phyloP scores from a whole-genome alignment of 805 yeast species.

The Yamadazyma phyllophila region DNA sequence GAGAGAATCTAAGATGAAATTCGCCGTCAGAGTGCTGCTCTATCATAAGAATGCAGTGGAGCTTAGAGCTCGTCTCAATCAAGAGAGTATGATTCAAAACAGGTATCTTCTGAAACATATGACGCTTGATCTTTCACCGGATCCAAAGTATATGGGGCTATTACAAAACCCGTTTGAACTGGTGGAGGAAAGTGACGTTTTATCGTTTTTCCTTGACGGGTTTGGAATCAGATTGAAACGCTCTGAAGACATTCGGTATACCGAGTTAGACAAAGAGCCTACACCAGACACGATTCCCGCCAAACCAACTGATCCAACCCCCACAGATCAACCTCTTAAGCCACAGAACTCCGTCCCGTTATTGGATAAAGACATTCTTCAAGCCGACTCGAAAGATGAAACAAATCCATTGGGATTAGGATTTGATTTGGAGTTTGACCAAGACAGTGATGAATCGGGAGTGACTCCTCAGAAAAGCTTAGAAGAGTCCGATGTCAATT shows the following conservation, averaged over 20 bases:
- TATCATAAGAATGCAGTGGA: slow-evolving; percentile 19
- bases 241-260: not conserved
- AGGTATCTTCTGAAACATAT: slow-evolving; percentile 11
- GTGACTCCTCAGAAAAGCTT: not conserved
- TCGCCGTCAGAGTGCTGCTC: slow-evolving; percentile 21
- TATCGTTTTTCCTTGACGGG: slow-evolving; percentile 7
- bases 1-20: slow-evolving; percentile 22
- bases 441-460: not conserved
- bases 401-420: slow-evolving; percentile 10
- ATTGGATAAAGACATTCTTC: not conserved
- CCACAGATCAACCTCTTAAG: not conserved
- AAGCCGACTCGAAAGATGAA: not conserved
- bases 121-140: slow-evolving; percentile 11
- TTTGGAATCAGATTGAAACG: slow-evolving; percentile 10
- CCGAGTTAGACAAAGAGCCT: not conserved
- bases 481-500: not conserved
- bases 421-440: slow-evolving; percentile 10
- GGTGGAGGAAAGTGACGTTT: slow-evolving; percentile 11
- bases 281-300: not conserved
- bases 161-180: slow-evolving; percentile 10
- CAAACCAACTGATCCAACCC: not conserved
- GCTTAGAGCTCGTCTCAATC: slow-evolving; percentile 25
- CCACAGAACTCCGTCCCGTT: too few relatives aligned
- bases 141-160: slow-evolving; percentile 6
- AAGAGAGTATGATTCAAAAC: slow-evolving; percentile 20